Conservation (phyloP, 179 eudicot genomes). For the Beta corolliflora region DNA sequence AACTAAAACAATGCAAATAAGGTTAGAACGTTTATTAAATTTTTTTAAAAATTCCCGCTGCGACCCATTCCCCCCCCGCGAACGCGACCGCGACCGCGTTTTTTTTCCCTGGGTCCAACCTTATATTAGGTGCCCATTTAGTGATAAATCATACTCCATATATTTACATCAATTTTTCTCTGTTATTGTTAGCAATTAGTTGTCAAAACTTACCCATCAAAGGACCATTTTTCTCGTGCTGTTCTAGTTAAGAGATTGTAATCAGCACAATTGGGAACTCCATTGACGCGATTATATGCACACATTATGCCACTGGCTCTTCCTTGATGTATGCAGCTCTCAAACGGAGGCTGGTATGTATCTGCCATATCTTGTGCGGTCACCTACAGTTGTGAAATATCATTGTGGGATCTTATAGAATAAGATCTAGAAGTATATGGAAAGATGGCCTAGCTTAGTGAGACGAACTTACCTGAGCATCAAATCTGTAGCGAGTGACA, state of each 20-base stretch:
- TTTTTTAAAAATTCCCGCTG: no score
- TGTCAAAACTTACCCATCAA: constrained; percentile 55
- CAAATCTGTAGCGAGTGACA: constrained; percentile 56
- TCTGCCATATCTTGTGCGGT: constrained; percentile 84
- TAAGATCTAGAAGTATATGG: no score
- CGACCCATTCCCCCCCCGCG: no score
- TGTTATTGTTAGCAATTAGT: neutral
- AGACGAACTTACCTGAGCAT: constrained; percentile 66
- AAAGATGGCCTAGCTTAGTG: no score
- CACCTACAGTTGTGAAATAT: constrained; percentile 42
- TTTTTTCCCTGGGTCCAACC: no score
- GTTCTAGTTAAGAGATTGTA: constrained; percentile 61
- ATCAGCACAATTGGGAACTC: constrained; percentile 86
- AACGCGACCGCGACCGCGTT: no score
- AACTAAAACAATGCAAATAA: no score
- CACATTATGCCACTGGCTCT: constrained; percentile 93
- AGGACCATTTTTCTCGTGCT: constrained; percentile 78
- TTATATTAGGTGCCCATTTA: neutral
- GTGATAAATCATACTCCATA: no score
- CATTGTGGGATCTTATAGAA: no score
- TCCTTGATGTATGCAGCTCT: constrained; percentile 66
- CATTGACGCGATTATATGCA: constrained; percentile 84
- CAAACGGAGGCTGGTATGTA: constrained; percentile 85
- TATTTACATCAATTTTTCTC: neutral
- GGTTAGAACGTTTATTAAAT: no score